A percentile compares a stretch with the other conserved stretches of the same genome.
These are phyloP conservation scores for Aspergillus sergii DNA, from an alignment of 2,329 filamentous ascomycete species.

Conservation along the genomic window DNA sequence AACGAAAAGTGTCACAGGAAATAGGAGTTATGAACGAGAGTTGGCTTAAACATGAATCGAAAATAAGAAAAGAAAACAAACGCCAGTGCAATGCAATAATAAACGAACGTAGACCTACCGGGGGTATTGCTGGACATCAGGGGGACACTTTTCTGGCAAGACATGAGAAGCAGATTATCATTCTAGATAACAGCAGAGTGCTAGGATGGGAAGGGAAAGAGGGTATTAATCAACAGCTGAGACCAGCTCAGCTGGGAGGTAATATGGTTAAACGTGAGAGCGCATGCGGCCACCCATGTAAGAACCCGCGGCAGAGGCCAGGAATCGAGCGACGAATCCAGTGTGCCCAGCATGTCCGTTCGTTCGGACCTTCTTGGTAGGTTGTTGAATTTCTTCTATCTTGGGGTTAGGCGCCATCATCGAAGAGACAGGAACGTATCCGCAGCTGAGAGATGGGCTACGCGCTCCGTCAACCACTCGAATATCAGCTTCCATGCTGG, in stretches of 20 bases:
- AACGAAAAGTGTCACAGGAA: neutral
- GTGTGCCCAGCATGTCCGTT: constrained; percentile 31
- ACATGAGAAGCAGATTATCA: constrained; percentile 3
- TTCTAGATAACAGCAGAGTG: neutral
- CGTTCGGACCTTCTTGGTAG: constrained; percentile 46
- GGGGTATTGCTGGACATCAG: constrained; percentile 7
- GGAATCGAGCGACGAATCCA: constrained; percentile 46
- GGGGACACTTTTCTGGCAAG: neutral
- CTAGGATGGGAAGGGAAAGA: neutral
- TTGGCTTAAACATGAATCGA: neutral
- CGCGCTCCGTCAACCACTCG: constrained; percentile 35
- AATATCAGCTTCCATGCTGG: constrained; percentile 35
- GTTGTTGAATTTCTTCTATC: constrained; percentile 40
- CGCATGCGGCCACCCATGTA: constrained; percentile 45
- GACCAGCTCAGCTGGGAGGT: constrained; percentile 12
- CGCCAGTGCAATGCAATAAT: constrained; percentile 7
- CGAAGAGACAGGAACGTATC: constrained; percentile 33
- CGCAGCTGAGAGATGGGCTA: constrained; percentile 39
- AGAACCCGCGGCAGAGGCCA: constrained; percentile 45
- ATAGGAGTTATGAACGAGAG: neutral
- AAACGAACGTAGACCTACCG: neutral
- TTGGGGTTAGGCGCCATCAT: constrained; percentile 36
- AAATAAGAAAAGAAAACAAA: neutral
- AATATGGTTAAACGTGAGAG: constrained; percentile 24
- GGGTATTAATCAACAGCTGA: constrained; percentile 4